Percentiles rank a stretch among this genome's conserved stretches.
phyloP scores from a whole-genome alignment of 2,329 filamentous ascomycete genomes.

The Juglanconis oblonga region DNA sequence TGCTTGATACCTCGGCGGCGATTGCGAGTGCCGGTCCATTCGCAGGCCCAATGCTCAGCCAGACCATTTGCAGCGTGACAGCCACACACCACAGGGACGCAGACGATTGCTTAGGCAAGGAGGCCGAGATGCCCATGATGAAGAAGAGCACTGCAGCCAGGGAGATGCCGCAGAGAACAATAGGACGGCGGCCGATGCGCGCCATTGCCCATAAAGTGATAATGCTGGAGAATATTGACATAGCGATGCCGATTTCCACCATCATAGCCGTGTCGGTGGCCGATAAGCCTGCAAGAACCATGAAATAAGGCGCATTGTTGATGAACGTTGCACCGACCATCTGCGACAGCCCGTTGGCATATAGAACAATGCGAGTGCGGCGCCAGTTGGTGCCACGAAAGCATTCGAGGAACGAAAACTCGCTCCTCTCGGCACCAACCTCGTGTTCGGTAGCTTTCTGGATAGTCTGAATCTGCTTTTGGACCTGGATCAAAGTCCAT shows the following conservation, averaged over 20 bases:
- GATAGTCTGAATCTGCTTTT: background rate
- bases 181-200: background rate
- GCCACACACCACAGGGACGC: conserved; percentile 5
- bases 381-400: conserved; percentile 5
- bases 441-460: background rate
- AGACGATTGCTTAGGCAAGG: conserved; percentile 3
- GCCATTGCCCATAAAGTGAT: conserved; percentile 8
- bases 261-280: conserved; percentile 4
- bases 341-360: conserved; percentile 5
- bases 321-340: conserved; percentile 10
- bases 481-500: background rate
- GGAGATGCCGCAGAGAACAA: background rate
- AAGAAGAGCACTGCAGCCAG: conserved; percentile 7
- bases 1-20: conserved; percentile 3
- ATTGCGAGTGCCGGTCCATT: conserved; percentile 3
- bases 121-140: conserved; percentile 5
- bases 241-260: conserved; percentile 8
- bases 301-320: conserved; percentile 7
- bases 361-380: conserved; percentile 6
- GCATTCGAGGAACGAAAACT: background rate
- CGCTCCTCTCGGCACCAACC: background rate
- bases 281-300: conserved; percentile 5
- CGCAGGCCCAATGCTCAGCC: conserved; percentile 9
- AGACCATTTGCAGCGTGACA: conserved; percentile 7
- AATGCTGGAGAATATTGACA: conserved; percentile 5